phyloP scores from a whole-genome alignment of 164 flowering plant species.

The Chimonanthus salicifolius region DNA sequence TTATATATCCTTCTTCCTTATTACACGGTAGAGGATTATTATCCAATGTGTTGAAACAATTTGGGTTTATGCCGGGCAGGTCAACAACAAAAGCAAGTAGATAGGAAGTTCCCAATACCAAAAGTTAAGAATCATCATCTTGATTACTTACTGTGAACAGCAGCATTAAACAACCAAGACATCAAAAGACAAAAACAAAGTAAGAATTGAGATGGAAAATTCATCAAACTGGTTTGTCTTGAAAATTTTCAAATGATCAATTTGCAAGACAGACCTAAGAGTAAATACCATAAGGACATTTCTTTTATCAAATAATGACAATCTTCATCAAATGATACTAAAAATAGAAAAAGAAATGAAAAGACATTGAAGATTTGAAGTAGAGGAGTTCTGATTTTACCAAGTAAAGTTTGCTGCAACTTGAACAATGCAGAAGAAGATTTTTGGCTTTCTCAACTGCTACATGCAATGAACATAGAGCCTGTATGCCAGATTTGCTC shows the following conservation, averaged over 20 bases:
- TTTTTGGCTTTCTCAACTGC: constrained; percentile 88
- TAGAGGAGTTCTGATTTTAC: constrained; percentile 28
- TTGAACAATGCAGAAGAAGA: constrained; percentile 84
- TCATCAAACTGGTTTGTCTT: background rate
- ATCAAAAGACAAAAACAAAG: background rate
- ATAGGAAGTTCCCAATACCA: background rate
- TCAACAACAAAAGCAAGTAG: background rate
- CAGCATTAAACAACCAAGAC: background rate
- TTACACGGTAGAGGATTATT: too few species aligned
- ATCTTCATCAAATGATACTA: background rate
- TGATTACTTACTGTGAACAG: background rate
- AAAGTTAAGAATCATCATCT: background rate
- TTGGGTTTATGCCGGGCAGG: too few species aligned
- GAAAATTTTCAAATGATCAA: background rate
- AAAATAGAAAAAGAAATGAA: background rate
- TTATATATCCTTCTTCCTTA: too few species aligned
- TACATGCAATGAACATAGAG: constrained; percentile 83
- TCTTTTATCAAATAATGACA: too few species aligned
- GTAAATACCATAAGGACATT: background rate
- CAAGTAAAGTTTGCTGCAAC: constrained; percentile 92
- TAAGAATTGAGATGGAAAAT: background rate
- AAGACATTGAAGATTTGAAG: background rate
- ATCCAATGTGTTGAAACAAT: too few species aligned
- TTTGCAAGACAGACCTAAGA: background rate
- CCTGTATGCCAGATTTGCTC: constrained; percentile 93